phyloP scores from a whole-genome alignment of 208 protist genomes.

The Leishmania arabica region DNA sequence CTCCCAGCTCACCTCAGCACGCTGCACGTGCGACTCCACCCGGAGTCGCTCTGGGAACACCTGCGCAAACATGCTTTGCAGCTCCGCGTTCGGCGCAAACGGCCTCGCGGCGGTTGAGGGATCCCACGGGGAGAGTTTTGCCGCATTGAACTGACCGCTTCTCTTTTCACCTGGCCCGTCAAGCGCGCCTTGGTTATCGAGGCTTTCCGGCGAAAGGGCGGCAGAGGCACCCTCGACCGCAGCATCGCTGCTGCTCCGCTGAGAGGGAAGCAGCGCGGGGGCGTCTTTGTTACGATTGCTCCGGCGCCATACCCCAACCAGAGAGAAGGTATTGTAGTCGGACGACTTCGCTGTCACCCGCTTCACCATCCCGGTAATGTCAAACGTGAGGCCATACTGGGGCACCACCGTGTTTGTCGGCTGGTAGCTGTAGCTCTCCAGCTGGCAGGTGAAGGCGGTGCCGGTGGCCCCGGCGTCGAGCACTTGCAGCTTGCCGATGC shows the following conservation, averaged over 20 bases:
- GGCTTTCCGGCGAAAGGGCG: background rate
- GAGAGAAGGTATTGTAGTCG: slow-evolving; percentile 77
- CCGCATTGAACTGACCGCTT: slow-evolving; percentile 80
- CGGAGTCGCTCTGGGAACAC: slow-evolving; percentile 72
- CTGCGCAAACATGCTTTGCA: slow-evolving; percentile 60
- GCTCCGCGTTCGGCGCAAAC: slow-evolving; percentile 48
- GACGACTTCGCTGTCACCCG: slow-evolving; percentile 52
- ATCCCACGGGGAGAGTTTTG: slow-evolving; percentile 78
- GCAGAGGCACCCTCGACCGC: background rate
- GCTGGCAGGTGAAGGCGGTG: slow-evolving; percentile 65
- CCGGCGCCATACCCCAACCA: slow-evolving; percentile 70
- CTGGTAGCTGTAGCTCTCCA: slow-evolving; percentile 85
- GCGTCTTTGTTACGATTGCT: slow-evolving; percentile 37
- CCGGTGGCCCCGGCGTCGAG: slow-evolving; percentile 38
- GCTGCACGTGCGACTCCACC: slow-evolving; percentile 54
- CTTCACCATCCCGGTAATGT: slow-evolving; percentile 75
- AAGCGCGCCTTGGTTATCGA: background rate
- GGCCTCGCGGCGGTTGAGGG: slow-evolving; percentile 28
- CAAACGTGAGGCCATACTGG: slow-evolving; percentile 37
- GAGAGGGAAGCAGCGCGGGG: slow-evolving; percentile 18
- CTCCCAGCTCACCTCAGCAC: slow-evolving; percentile 20
- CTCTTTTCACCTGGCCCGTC: background rate
- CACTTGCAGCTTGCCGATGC: slow-evolving; percentile 71
- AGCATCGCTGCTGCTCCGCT: slow-evolving; percentile 6
- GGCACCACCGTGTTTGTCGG: slow-evolving; percentile 47